A percentile compares a stretch with the other conserved stretches of the same genome.
These are phyloP conservation scores for Cordia subcordata DNA, from an alignment of 257 asterid genomes.

Conservation along the genomic window DNA sequence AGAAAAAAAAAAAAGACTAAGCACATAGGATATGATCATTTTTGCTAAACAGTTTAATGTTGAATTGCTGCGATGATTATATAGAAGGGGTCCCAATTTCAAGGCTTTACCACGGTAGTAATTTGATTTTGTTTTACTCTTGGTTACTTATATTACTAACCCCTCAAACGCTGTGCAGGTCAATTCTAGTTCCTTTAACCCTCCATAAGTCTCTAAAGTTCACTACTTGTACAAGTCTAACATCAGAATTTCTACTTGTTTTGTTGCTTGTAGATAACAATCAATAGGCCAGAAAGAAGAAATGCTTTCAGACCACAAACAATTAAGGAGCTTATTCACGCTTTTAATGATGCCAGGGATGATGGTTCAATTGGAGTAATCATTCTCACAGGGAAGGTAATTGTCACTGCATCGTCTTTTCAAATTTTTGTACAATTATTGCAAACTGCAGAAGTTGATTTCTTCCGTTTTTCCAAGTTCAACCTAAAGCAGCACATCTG, in stretches of 20 bases:
- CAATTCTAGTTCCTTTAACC: no score
- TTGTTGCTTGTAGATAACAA: conserved; percentile 54
- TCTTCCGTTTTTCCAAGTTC: background rate
- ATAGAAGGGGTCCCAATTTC: no score
- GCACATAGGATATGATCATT: no score
- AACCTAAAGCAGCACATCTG: background rate
- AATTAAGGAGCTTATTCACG: conserved; percentile 86
- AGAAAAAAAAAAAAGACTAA: no score
- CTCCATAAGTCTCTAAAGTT: no score
- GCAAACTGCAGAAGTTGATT: background rate
- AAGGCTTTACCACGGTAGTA: no score
- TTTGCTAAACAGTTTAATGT: no score
- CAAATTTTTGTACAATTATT: background rate
- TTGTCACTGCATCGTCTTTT: background rate
- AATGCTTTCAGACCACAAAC: conserved; percentile 92
- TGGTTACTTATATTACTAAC: no score
- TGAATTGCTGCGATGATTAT: no score
- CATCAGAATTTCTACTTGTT: background rate
- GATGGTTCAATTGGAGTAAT: conserved; percentile 75
- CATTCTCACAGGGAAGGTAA: conserved; percentile 92
- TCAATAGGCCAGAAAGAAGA: conserved; percentile 90
- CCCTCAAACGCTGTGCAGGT: no score
- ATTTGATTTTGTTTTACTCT: no score
- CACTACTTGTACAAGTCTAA: no score
- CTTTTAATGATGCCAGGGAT: conserved; percentile 91